Evolutionary conservation across 2,329 filamentous ascomycete species (phyloP).

Genomic region (Alternaria sp.): DNA sequence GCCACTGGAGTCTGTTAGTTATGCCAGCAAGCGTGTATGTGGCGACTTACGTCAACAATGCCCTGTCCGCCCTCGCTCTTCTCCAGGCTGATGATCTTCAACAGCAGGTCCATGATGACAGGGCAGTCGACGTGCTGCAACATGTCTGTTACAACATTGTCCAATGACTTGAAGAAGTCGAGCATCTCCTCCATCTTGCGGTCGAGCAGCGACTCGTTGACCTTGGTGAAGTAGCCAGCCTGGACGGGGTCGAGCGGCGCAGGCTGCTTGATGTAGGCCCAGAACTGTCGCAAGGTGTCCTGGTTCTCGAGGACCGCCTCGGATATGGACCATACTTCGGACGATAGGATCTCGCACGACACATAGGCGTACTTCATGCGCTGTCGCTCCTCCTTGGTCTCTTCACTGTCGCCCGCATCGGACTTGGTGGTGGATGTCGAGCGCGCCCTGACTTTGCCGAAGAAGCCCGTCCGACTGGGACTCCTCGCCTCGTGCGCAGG

Average conservation of each 20-base stretch:
- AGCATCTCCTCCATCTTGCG: conserved; percentile 99
- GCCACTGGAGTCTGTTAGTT: conserved; percentile 67
- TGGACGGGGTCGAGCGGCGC: conserved; percentile 89
- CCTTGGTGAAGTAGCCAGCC: conserved; percentile 97
- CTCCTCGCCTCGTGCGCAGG: conserved; percentile 51
- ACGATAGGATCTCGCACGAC: conserved; percentile 89
- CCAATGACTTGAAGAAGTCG: conserved; percentile 81
- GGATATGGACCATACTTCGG: conserved; percentile 95
- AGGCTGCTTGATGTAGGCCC: conserved; percentile 85
- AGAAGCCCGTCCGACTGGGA: conserved; percentile 51
- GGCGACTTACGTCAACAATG: conserved; percentile 79
- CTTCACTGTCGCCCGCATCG: conserved; percentile 53
- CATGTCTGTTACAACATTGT: conserved; percentile 82
- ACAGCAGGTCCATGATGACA: conserved; percentile 95
- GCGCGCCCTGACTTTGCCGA: conserved; percentile 53
- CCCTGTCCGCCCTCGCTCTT: conserved; percentile 89
- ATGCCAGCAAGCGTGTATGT: not conserved
- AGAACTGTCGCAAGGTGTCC: conserved; percentile 80
- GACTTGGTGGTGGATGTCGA: conserved; percentile 54
- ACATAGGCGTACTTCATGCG: conserved; percentile 94
- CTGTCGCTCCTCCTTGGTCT: conserved; percentile 85
- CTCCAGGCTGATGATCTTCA: conserved; percentile 97
- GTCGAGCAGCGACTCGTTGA: conserved; percentile 96
- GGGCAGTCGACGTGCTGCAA: conserved; percentile 94
- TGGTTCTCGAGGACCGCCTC: conserved; percentile 90